These are phyloP conservation scores for Viola pubescens DNA, from an alignment of 441 rosid species.

Conservation along the genomic window DNA sequence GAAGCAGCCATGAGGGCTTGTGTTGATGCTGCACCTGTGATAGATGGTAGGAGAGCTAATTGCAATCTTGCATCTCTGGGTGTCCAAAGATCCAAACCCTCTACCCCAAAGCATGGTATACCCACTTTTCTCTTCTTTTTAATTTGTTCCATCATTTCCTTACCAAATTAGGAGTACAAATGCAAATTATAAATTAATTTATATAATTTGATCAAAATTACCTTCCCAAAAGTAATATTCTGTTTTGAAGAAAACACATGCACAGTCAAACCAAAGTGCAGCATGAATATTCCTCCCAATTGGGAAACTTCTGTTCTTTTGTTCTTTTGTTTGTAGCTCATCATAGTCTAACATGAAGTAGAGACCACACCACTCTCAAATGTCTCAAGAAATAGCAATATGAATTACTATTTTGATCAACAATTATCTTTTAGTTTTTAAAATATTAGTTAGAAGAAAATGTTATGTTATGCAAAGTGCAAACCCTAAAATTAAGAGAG, in stretches of 20 bases:
- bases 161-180: neutral
- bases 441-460: too few relatives aligned
- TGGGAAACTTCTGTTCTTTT: constrained; percentile 13
- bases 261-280: constrained; percentile 14
- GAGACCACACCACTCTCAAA: too few relatives aligned
- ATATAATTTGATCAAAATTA: constrained; percentile 3
- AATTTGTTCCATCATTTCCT: neutral
- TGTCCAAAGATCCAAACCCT: constrained; percentile 88
- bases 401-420: too few relatives aligned
- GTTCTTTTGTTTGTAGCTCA: neutral
- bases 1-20: constrained; percentile 93
- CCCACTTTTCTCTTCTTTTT: neutral
- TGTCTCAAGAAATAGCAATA: too few relatives aligned
- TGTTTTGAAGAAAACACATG: neutral
- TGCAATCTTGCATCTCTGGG: constrained; percentile 95
- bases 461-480: too few relatives aligned
- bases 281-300: constrained; percentile 36
- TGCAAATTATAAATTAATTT: too few relatives aligned
- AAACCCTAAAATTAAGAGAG: too few relatives aligned
- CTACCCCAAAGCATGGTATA: constrained; percentile 76
- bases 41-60: constrained; percentile 93
- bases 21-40: constrained; percentile 83
- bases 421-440: neutral
- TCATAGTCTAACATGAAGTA: too few relatives aligned
- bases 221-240: constrained; percentile 11